A percentile compares a stretch with the other conserved stretches of the same genome.
phyloP scores from a whole-genome alignment of 306 rosid genomes.

The Dryas octopetala region DNA sequence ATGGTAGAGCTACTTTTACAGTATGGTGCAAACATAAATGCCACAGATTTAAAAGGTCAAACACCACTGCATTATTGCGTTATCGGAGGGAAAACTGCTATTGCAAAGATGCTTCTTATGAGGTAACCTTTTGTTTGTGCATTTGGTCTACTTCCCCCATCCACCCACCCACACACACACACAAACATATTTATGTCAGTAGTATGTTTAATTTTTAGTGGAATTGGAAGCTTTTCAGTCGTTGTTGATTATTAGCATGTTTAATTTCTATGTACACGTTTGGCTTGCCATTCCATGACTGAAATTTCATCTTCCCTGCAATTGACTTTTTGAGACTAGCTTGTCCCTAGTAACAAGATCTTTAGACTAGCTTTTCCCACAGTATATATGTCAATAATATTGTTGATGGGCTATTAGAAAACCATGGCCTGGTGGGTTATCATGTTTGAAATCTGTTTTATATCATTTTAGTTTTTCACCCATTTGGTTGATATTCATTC shows the following conservation, averaged over 20 bases:
- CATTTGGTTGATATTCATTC: not conserved
- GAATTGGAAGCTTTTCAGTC: not conserved
- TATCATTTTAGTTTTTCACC: not conserved
- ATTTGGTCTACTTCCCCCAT: not conserved
- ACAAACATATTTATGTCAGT: not conserved
- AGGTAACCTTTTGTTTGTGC: constrained; percentile 38
- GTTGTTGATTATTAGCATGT: not conserved
- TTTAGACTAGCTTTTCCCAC: not conserved
- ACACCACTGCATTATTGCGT: constrained; percentile 71
- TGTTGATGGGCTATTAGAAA: not conserved
- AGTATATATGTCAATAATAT: not conserved
- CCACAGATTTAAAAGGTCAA: constrained; percentile 52
- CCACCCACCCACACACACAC: not conserved
- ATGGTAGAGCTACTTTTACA: constrained; percentile 84
- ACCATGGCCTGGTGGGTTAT: not conserved
- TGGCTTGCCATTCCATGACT: not conserved
- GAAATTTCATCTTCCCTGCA: not conserved
- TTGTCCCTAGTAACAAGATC: too few species aligned
- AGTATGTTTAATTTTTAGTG: not conserved
- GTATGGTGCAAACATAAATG: constrained; percentile 66
- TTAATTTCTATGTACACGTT: not conserved
- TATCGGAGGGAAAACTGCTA: constrained; percentile 39
- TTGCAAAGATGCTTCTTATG: constrained; percentile 54
- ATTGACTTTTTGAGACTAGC: not conserved
- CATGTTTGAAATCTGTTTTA: not conserved